Evolutionary conservation across 129 eudicot genomes (phyloP).

Genomic region (Centella asiatica): DNA sequence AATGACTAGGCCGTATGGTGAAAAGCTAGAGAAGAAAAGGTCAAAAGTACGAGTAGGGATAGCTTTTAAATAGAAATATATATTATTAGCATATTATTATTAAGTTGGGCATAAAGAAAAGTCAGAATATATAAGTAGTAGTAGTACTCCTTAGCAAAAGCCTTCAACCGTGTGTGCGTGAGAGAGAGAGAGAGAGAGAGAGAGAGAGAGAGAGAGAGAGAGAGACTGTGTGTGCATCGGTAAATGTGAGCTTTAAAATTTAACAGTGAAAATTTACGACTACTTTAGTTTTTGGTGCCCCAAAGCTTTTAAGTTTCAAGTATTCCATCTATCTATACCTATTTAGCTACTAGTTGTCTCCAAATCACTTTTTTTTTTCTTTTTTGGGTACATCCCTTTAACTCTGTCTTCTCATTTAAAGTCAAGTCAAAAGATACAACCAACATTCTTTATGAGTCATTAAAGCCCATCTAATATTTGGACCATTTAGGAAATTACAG

Average conservation of each 20-base stretch:
- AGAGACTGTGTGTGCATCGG: not conserved
- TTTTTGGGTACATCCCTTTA: not conserved
- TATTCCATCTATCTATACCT: not conserved
- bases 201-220: too few relatives aligned
- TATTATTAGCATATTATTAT: not conserved
- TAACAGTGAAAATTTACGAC: not conserved
- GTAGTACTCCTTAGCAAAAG: too few relatives aligned
- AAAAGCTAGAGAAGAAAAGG: not conserved
- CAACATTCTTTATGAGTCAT: slow-evolving; percentile 14
- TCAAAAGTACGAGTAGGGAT: not conserved
- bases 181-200: too few relatives aligned
- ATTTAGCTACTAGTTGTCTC: too few relatives aligned
- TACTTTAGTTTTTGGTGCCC: not conserved
- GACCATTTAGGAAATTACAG: not conserved
- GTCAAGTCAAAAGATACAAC: slow-evolving; percentile 13
- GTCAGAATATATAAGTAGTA: too few relatives aligned
- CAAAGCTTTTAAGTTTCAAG: not conserved
- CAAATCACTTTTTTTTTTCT: not conserved
- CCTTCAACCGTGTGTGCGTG: slow-evolving; percentile 2
- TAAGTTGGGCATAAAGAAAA: not conserved
- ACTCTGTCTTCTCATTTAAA: not conserved
- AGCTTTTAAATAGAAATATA: not conserved
- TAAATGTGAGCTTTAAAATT: not conserved
- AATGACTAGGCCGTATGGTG: not conserved
- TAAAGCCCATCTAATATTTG: slow-evolving; percentile 10